Evolutionary conservation across 2,329 filamentous ascomycete genomes (phyloP).

Genomic region (Ophioceras dolichostomum): DNA sequence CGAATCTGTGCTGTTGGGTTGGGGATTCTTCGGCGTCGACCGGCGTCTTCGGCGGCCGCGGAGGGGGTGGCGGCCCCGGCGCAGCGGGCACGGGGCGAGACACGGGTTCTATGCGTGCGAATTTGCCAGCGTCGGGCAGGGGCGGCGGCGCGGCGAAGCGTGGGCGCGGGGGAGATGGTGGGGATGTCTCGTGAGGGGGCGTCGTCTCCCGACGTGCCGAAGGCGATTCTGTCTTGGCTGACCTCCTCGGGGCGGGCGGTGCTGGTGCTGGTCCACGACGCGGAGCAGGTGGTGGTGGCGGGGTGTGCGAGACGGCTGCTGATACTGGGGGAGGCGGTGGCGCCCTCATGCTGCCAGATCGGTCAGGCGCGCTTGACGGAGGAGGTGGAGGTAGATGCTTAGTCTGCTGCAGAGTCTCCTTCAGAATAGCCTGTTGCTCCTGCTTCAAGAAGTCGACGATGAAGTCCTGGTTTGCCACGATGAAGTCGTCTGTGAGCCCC

Average conservation of each 20-base stretch:
- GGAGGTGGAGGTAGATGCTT: conserved; percentile 12
- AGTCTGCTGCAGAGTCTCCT: conserved; percentile 8
- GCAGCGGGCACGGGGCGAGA: conserved; percentile 27
- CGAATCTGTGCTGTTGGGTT: conserved; percentile 46
- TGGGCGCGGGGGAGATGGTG: conserved; percentile 58
- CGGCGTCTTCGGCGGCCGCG: conserved; percentile 56
- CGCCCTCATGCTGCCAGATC: conserved; percentile 12
- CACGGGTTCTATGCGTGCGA: conserved; percentile 45
- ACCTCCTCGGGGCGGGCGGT: conserved; percentile 49
- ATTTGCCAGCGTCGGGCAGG: conserved; percentile 81
- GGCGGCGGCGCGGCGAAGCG: conserved; percentile 80
- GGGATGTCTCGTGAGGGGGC: conserved; percentile 59
- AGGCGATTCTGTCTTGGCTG: conserved; percentile 34
- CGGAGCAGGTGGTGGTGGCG: conserved; percentile 28
- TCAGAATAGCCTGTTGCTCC: conserved; percentile 29
- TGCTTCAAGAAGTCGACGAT: conserved; percentile 52
- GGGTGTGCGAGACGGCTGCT: conserved; percentile 12
- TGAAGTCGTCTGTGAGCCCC: conserved; percentile 54
- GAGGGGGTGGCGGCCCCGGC: conserved; percentile 54
- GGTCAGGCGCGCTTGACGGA: conserved; percentile 16
- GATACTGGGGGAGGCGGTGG: conserved; percentile 21
- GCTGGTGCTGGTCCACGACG: conserved; percentile 31
- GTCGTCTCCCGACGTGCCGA: conserved; percentile 28
- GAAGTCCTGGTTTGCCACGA: conserved; percentile 56
- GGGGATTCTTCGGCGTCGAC: conserved; percentile 54